phyloP scores from a whole-genome alignment of 306 rosid genomes.

The Vicia villosa region DNA sequence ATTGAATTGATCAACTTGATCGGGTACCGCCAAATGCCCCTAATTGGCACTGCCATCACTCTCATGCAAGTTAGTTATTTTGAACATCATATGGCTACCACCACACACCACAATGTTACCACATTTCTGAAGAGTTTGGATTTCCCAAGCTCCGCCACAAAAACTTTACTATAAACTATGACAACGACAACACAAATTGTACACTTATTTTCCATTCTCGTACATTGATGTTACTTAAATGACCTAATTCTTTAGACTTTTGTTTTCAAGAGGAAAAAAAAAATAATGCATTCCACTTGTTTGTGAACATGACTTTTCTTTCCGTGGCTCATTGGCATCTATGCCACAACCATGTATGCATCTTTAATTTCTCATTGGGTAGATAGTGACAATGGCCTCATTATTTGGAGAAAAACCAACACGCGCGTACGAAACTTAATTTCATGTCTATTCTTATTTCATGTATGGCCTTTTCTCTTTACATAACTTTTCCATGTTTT shows the following conservation, averaged over 20 bases:
- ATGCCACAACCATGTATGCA: not conserved
- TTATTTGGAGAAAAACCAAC: constrained; percentile 21
- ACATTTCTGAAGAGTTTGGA: too few relatives aligned
- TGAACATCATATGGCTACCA: not conserved
- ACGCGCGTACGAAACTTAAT: not conserved
- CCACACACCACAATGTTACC: not conserved
- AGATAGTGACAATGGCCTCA: constrained; percentile 35
- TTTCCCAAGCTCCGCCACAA: not conserved
- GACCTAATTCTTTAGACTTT: constrained; percentile 1
- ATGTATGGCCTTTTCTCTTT: not conserved
- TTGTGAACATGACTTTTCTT: not conserved
- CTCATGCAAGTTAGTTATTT: not conserved
- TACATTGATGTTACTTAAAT: constrained; percentile 35
- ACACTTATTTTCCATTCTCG: constrained; percentile 33
- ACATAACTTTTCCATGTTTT: not conserved
- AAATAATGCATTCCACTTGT: constrained; percentile 47
- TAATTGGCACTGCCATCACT: too few relatives aligned
- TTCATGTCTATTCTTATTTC: constrained; percentile 12
- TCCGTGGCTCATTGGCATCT: not conserved
- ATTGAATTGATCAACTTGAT: too few relatives aligned
- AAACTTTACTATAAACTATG: constrained; percentile 31
- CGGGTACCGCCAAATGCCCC: too few relatives aligned
- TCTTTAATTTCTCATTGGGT: constrained; percentile 17
- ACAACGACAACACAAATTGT: constrained; percentile 18
- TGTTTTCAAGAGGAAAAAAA: not conserved